A percentile compares a stretch with the other conserved stretches of the same genome.
These are phyloP conservation scores for Lactarius pseudohatsudake DNA, from an alignment of 768 basidiomycete species.

Conservation along the genomic window DNA sequence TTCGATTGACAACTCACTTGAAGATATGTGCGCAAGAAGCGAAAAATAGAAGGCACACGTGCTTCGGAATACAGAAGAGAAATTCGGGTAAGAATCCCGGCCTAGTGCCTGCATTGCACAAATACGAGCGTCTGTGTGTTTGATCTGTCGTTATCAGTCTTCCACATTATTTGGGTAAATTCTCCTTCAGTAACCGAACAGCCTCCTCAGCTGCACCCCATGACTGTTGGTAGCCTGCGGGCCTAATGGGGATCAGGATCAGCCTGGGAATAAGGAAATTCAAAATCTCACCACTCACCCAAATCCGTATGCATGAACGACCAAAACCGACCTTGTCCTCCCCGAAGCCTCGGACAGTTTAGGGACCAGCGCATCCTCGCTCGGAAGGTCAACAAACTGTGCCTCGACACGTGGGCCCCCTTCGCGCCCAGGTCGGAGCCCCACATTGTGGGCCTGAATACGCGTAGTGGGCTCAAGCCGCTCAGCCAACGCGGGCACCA, in stretches of 20 bases:
- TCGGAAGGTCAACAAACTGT: constrained; percentile 42
- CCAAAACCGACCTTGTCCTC: constrained; percentile 34
- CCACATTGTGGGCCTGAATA: constrained; percentile 56
- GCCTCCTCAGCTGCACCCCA: constrained; percentile 36
- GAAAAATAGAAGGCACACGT: background rate
- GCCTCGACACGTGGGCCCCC: constrained; percentile 59
- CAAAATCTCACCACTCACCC: constrained; percentile 40
- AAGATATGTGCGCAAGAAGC: background rate
- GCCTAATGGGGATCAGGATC: constrained; percentile 20
- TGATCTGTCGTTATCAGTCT: background rate
- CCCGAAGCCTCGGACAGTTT: constrained; percentile 26
- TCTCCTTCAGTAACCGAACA: constrained; percentile 26
- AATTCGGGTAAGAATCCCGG: background rate
- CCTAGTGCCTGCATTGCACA: background rate
- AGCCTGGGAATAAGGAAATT: constrained; percentile 20
- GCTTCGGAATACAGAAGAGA: background rate
- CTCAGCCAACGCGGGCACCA: constrained; percentile 40
- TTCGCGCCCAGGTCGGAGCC: constrained; percentile 53
- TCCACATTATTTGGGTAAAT: constrained; percentile 14
- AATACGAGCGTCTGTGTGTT: background rate
- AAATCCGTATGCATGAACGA: constrained; percentile 63
- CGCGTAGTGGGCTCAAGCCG: constrained; percentile 41
- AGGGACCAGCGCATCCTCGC: constrained; percentile 32
- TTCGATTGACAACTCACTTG: background rate
- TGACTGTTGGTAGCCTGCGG: constrained; percentile 35